Base-by-base conservation (phyloP, 2,329 filamentous ascomycete species). In the Cladosporium sp. region DNA sequence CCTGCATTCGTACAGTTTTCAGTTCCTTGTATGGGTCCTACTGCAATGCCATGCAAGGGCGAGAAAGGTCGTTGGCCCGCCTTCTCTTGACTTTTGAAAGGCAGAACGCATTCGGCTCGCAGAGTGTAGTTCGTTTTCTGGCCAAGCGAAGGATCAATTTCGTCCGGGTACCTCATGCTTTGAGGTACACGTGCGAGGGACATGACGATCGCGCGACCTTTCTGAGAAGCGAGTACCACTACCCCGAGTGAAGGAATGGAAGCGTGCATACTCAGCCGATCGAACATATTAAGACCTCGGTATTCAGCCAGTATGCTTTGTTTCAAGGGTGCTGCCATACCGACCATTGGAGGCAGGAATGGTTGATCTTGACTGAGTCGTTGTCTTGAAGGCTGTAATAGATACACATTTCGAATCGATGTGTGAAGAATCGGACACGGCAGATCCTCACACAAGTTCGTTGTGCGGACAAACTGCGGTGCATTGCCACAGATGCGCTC, bases 191-290 rank as follows among this genome's bases (percentile, higher is more conserved):
- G 66, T 5, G 87, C 89, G 24, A 90, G 70, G 1, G 79, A 80
- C 54, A 88, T 68, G 2, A 93, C 74, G 1, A 81, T 78, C 0
- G 84, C 87, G 8, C 84, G 79, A 0, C 89, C 89, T 48, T 80
- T 81, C n/a, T 85, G 80, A 10, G 85, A 86, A 0, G 81, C 89
- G 1, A 87, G 74, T 3, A 90, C 76, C 8, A 91, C 80, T 13
- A 91, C 75, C n/a, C 80, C 86, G 1, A 94, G 75, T 64, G 89
- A 85, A 0, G 87, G 86, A 1, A 92, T 83, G 51, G 85, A 79
- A 0, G 80, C 74, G 36, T 84, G 72, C 78, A 89, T 84, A 71
- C 81, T 86, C 20, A 90, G 72, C 7, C 84, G 80, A 62, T 85
- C 77, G 40, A 74, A 71, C 24, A 68, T 64, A 58, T 64, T 60